These are phyloP conservation scores for Ceriops zippeliana DNA, from an alignment of 345 rosid species.

Conservation along the genomic window DNA sequence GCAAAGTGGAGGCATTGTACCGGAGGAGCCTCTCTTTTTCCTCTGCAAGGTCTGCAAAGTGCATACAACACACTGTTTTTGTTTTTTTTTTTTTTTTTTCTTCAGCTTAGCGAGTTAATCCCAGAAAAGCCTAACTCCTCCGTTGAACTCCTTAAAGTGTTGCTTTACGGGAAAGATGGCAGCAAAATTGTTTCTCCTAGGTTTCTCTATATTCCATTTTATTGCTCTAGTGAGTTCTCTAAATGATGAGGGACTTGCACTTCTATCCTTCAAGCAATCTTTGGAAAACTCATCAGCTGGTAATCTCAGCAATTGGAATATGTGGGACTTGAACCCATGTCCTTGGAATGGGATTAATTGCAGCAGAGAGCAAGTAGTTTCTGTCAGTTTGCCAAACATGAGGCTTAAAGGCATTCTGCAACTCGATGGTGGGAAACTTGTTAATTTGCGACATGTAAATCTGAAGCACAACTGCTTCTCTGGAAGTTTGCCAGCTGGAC, in stretches of 20 bases:
- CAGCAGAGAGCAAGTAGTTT: conserved; percentile 10
- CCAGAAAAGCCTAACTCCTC: not conserved
- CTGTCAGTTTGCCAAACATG: conserved; percentile 13
- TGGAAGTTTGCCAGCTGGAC: conserved; percentile 19
- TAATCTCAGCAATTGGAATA: conserved; percentile 18
- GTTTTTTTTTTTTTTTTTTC: not conserved
- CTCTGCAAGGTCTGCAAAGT: not conserved
- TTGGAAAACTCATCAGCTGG: not conserved
- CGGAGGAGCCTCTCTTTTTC: not conserved
- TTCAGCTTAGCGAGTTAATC: not conserved
- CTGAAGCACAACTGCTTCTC: conserved; percentile 18
- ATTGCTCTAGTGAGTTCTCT: conserved; percentile 35
- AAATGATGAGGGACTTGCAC: conserved; percentile 36
- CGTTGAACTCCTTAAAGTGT: conserved; percentile 10
- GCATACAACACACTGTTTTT: not conserved
- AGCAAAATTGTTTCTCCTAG: conserved; percentile 23
- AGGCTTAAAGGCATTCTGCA: conserved; percentile 15
- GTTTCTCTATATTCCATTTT: conserved; percentile 24
- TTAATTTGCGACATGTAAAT: conserved; percentile 13
- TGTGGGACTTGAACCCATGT: conserved; percentile 19
- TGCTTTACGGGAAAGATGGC: conserved; percentile 32
- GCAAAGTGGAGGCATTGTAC: not conserved
- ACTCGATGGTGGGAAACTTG: conserved; percentile 22
- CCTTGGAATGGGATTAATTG: conserved; percentile 26
- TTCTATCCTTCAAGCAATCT: conserved; percentile 28